Base-by-base conservation (phyloP, 352 stramenopile genomes). In the Pseudoperonospora humuli region DNA sequence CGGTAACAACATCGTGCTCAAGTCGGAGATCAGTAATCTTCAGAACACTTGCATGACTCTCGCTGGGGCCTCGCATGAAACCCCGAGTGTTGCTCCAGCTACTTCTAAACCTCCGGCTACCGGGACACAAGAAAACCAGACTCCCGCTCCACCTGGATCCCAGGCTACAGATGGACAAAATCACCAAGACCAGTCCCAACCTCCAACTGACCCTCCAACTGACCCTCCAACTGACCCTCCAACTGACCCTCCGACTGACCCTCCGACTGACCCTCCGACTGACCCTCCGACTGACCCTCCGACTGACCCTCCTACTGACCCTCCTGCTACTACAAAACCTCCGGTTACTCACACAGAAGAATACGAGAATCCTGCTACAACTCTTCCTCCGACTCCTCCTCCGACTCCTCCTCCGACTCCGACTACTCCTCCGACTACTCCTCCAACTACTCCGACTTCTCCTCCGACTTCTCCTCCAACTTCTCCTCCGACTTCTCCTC, bases 1-100 rank as follows among this genome's bases (percentile, higher is more conserved):
- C 33, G 63, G 64, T n/a, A 50, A 70, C 26, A 63, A 57, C 35
- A 58, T 71, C 26, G 67, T 75, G 31, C 53, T 79, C 32, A 73
- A 67, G 64, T 51, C 58, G 29, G 57, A 79, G 55, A 65, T 79
- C 25, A 42, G 45, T 19, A 70, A 62, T 28, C 64, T 79, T 9
- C 50, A 71, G 19, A 46, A 57, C 2, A 68, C 64, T 0, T 79
- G 67, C 49, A 57, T 48, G n/a, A 39, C 64, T 24, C 51, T 75
- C 36, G 54, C 45, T n/a, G n/a, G n/a, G 18, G 18, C 34, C 0
- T 15, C 31, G 10, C 9, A 2, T 19, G 37, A 13, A 26, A 29
- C 3, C 10, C 26, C 45, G n/a, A n/a, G n/a, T 5, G 9, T 27
- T 7, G 21, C 34, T 8, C 41, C 41, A 8, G 51, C 48, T 2